Percentiles rank a stretch among this genome's conserved stretches.
phyloP scores from a whole-genome alignment of 495 filamentous ascomycete genomes.

The Jackrogersella minutella region DNA sequence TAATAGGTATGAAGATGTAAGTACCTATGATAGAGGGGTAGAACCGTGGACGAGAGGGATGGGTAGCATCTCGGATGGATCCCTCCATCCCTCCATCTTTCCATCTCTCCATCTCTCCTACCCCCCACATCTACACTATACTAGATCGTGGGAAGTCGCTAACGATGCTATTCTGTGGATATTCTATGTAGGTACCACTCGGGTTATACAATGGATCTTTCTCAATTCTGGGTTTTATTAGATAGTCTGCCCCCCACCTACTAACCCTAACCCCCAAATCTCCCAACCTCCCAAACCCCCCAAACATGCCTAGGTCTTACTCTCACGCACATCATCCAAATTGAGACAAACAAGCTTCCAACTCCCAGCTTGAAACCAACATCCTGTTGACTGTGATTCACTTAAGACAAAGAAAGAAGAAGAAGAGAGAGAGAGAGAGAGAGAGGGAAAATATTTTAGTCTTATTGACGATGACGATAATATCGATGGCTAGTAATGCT shows the following conservation, averaged over 20 bases:
- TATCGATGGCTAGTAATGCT: constrained; percentile 1
- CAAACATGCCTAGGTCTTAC: constrained; percentile 1
- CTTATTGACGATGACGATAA: constrained; percentile 8
- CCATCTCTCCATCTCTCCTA: constrained; percentile 5
- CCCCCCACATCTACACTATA: neutral
- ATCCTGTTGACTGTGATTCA: too few species aligned
- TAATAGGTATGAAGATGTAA: neutral
- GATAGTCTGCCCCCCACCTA: constrained; percentile 22
- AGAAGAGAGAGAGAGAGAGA: too few species aligned
- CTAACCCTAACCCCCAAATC: neutral
- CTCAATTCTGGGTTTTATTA: constrained; percentile 1
- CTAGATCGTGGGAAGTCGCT: constrained; percentile 14
- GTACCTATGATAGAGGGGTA: constrained; percentile 4
- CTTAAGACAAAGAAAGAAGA: too few species aligned
- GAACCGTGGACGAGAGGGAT: neutral
- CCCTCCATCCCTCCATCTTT: constrained; percentile 9
- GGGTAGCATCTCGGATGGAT: constrained; percentile 12
- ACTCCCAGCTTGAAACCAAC: neutral
- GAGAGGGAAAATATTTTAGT: neutral
- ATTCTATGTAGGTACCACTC: constrained; percentile 22
- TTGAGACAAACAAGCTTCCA: neutral
- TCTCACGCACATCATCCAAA: constrained; percentile 22
- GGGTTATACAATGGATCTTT: neutral
- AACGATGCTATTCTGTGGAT: constrained; percentile 9
- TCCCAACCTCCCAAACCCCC: constrained; percentile 4